Evolutionary conservation across 164 flowering plant genomes (phyloP).

Genomic region (Akebia trifoliata): DNA sequence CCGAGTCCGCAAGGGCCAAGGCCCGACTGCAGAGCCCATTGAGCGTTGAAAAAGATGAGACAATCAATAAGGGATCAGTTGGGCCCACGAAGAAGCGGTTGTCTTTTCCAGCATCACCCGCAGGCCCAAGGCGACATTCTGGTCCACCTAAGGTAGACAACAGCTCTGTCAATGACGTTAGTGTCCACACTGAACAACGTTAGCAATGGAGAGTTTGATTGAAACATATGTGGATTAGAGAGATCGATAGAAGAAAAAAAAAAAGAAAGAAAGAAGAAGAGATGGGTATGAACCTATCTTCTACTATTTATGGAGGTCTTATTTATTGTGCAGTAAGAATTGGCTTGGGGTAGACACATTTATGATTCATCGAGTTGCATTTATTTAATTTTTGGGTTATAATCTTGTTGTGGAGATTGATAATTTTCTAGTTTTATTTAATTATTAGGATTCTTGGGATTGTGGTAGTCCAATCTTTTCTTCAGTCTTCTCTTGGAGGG

Average conservation of each 20-base stretch:
- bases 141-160: constrained; percentile 58
- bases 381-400: too few relatives aligned
- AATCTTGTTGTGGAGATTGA: too few relatives aligned
- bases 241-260: too few relatives aligned
- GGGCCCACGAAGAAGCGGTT: constrained; percentile 66
- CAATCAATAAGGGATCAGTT: constrained; percentile 33
- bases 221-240: too few relatives aligned
- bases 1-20: constrained; percentile 54
- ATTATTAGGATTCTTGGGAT: too few relatives aligned
- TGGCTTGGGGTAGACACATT: constrained; percentile 16
- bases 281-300: too few relatives aligned
- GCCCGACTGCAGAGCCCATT: constrained; percentile 49
- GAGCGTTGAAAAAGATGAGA: constrained; percentile 33
- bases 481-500: too few relatives aligned
- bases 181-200: constrained; percentile 11
- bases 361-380: too few relatives aligned
- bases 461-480: too few relatives aligned
- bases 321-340: constrained; percentile 8
- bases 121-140: constrained; percentile 49
- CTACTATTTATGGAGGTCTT: not conserved
- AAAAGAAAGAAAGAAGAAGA: too few relatives aligned
- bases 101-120: constrained; percentile 49
- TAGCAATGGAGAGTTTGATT: constrained; percentile 17
- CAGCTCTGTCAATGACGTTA: constrained; percentile 20
- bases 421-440: too few relatives aligned